Evolutionary conservation across 2,329 filamentous ascomycete genomes (phyloP).

Genomic region (Magnaporthiopsis poae): DNA sequence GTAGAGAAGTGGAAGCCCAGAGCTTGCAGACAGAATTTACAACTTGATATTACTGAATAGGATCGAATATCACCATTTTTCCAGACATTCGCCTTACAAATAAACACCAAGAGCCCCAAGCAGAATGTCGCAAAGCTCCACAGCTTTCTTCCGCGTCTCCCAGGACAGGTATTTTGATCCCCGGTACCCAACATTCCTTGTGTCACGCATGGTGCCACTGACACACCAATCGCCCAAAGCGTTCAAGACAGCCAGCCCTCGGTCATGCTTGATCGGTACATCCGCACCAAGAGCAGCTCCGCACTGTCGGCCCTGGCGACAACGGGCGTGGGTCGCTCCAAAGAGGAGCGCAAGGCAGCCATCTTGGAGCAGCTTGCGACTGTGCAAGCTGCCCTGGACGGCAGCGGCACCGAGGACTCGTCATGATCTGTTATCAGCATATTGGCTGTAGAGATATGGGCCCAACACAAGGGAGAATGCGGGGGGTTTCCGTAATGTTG

Average conservation of each 20-base stretch:
- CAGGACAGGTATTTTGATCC: background rate
- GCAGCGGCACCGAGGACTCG: background rate
- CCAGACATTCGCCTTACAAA: background rate
- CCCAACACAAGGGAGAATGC: too few species aligned
- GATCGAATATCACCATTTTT: background rate
- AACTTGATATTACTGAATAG: background rate
- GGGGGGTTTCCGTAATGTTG: too few species aligned
- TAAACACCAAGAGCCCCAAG: background rate
- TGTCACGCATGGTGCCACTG: background rate
- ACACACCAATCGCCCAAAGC: background rate
- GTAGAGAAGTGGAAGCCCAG: background rate
- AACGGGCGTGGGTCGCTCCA: background rate
- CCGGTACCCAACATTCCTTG: background rate
- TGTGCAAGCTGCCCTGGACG: background rate
- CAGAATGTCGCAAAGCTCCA: background rate
- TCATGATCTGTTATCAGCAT: background rate
- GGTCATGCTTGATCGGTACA: background rate
- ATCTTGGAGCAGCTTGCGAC: background rate
- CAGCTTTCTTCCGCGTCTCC: background rate
- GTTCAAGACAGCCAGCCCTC: background rate
- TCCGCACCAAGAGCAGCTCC: background rate
- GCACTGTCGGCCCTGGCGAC: background rate
- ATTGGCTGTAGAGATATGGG: too few species aligned
- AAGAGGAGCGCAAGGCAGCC: background rate
- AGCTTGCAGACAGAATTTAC: background rate